phyloP scores from a whole-genome alignment of 2,329 filamentous ascomycete species.

The Ascochyta viciae-villosae region DNA sequence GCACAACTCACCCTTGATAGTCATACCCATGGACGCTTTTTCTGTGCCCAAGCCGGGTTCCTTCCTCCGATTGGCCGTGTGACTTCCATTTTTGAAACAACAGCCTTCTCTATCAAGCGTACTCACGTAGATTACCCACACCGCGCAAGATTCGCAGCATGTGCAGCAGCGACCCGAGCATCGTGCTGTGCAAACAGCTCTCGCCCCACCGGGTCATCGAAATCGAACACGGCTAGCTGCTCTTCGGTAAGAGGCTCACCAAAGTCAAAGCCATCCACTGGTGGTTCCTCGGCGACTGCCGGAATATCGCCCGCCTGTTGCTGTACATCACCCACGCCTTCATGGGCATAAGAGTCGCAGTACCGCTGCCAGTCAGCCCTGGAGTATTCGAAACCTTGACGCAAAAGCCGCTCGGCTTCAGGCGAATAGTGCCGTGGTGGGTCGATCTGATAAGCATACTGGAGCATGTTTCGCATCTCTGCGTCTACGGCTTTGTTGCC shows the following conservation, averaged over 20 bases:
- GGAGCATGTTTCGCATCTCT: background rate
- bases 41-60: background rate
- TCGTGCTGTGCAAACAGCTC: background rate
- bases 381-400: background rate
- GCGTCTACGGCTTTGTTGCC: background rate
- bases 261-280: background rate
- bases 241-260: background rate
- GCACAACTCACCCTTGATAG: too few species aligned
- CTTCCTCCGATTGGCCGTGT: background rate
- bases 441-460: background rate
- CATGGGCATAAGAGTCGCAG: background rate
- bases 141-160: too few species aligned
- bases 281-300: background rate
- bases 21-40: background rate
- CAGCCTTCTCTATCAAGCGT: background rate
- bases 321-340: background rate
- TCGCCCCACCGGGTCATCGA: background rate
- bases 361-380: background rate
- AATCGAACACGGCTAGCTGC: background rate
- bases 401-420: background rate
- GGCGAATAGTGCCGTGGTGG: too few species aligned
- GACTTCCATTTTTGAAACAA: background rate
- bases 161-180: background rate
- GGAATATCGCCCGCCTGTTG: background rate
- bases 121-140: background rate